These are phyloP conservation scores for Lodderomyces jiufengensis DNA, from an alignment of 1,139 yeast species.

Conservation along the genomic window DNA sequence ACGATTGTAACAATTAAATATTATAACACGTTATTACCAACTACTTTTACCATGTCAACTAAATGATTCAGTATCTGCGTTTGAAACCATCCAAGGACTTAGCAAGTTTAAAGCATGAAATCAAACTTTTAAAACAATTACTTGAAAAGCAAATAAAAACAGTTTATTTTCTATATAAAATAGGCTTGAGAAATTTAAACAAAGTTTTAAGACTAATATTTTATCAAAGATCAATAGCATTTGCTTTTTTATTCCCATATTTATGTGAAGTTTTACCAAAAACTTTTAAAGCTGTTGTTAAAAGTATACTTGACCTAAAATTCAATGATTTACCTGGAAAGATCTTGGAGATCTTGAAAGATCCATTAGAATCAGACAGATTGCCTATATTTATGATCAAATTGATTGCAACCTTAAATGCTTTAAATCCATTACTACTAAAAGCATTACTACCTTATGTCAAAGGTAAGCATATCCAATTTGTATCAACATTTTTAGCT, in stretches of 20 bases:
- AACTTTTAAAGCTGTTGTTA: constrained; percentile 19
- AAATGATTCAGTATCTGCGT: no score
- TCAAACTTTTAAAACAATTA: not conserved
- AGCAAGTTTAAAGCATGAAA: no score
- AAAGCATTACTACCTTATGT: constrained; percentile 8
- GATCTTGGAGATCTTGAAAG: constrained; percentile 15
- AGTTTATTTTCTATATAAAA: not conserved
- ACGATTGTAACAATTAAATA: no score
- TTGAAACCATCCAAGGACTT: no score
- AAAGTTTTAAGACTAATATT: constrained; percentile 6
- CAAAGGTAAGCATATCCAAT: constrained; percentile 2
- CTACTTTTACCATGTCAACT: no score
- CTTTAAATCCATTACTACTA: constrained; percentile 14
- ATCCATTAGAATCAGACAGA: constrained; percentile 25
- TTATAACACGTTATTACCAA: no score
- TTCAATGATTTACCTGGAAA: constrained; percentile 12
- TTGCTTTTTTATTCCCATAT: constrained; percentile 35
- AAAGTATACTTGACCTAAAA: constrained; percentile 16
- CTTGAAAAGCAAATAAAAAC: not conserved
- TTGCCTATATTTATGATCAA: constrained; percentile 29
- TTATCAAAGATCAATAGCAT: constrained; percentile 15
- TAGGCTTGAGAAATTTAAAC: no score
- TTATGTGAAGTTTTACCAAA: constrained; percentile 33
- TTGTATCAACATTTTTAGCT: constrained; percentile 10
- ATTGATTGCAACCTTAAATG: constrained; percentile 18